Conservation (phyloP, 2,329 filamentous ascomycete genomes). For the Fusarium domesticum region DNA sequence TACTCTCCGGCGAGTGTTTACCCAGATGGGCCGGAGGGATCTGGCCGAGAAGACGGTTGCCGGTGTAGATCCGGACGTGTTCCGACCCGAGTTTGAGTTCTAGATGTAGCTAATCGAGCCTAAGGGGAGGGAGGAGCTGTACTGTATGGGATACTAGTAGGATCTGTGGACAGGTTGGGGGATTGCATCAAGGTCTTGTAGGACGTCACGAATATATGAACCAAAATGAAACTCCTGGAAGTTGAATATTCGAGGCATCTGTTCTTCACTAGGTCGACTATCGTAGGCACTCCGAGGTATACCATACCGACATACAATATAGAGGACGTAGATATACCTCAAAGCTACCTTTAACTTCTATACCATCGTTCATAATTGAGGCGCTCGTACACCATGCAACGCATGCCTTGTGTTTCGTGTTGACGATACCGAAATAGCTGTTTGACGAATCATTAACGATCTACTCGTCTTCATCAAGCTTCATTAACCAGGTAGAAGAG, state of each 20-base stretch:
- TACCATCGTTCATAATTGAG: too few relatives aligned
- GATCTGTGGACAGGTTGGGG: neutral
- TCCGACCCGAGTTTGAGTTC: conserved; percentile 90
- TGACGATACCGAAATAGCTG: too few relatives aligned
- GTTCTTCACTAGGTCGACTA: neutral
- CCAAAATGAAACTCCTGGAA: neutral
- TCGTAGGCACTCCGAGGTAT: too few relatives aligned
- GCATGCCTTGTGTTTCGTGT: too few relatives aligned
- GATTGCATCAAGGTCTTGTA: neutral
- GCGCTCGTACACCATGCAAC: too few relatives aligned
- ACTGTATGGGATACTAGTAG: conserved; percentile 1
- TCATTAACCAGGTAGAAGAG: too few relatives aligned
- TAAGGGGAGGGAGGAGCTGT: conserved; percentile 5
- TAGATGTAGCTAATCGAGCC: conserved; percentile 29
- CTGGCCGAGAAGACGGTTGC: conserved; percentile 81
- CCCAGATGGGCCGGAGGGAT: conserved; percentile 88
- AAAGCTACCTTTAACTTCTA: too few relatives aligned
- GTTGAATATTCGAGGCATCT: neutral
- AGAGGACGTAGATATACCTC: too few relatives aligned
- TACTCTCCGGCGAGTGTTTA: conserved; percentile 90
- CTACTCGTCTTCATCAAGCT: too few relatives aligned
- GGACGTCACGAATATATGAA: neutral
- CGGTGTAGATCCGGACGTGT: conserved; percentile 86
- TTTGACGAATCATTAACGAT: too few relatives aligned
- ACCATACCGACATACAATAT: too few relatives aligned